Evolutionary conservation across 2,329 filamentous ascomycete species (phyloP), one percentile per base, ranked within the genome.

Genomic region (Pestalotiopsis sp.): DNA sequence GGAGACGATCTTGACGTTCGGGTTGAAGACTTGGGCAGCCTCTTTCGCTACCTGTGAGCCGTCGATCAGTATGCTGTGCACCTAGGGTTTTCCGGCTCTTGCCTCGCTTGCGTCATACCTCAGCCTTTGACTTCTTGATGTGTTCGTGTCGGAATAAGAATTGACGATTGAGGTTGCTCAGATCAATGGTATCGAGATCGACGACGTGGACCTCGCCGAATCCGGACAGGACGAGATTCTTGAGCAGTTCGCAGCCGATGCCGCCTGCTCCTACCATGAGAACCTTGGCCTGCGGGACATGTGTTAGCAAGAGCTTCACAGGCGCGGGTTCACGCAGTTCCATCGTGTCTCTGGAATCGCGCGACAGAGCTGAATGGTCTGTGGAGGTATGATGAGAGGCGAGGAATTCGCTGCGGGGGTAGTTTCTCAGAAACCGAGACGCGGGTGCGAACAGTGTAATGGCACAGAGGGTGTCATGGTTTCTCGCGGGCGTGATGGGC

Each of bases 111-210:
- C 52, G 69, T 82, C 89, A 72, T 85, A 96, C 95, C 82, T 97
- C 82, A 65, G 96, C 95, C 79, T 99, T 99, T 1, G 95, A 90
- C 80, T 97, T 97, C 82, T 98, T 98, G 82, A 99, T 98, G 78
- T 99, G 96, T 79, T 98, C 95, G 76, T 95, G 92, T 70, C 95
- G 90, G 81, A 99, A 99, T 62, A 99, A 90, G 77, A 99, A 99
- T 80, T 99, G 96, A 67, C 96, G 93, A 76, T 99, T 99, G 65
- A 99, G 87, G 78, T 99, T 99, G 83, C 94, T 97, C 25, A 99
- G 87, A 78, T 99, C 96, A 82, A 99, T 98, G 1, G 96, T 99
- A 80, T 99, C 96, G 70, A 99, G 92, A 80, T 99, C 96, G 74
- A 99, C 94, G 60, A 98, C 91, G 80, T 97, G 93, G 65, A 98